phyloP scores from a whole-genome alignment of 306 rosid species.

The Vicia villosa region DNA sequence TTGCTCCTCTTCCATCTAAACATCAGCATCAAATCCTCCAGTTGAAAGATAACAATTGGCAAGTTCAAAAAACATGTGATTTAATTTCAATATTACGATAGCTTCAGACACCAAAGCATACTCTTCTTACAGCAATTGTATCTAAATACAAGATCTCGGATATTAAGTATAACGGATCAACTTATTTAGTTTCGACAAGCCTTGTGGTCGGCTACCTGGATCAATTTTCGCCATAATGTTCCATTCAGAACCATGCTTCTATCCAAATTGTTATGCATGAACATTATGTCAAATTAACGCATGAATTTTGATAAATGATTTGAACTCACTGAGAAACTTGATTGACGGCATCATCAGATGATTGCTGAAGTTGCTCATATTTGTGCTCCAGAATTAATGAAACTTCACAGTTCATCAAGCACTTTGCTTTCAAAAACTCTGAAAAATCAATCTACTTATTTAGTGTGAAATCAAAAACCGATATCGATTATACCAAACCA shows the following conservation, averaged over 20 bases:
- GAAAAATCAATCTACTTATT: not conserved
- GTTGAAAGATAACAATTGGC: not conserved
- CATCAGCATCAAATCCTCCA: constrained; percentile 25
- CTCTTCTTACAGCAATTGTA: constrained; percentile 14
- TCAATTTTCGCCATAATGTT: too few relatives aligned
- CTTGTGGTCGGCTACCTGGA: too few relatives aligned
- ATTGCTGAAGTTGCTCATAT: constrained; percentile 95
- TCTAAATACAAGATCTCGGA: constrained; percentile 24
- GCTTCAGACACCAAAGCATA: not conserved
- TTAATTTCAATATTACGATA: not conserved
- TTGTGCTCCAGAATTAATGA: constrained; percentile 93
- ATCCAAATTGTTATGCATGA: not conserved
- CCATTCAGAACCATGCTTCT: too few relatives aligned
- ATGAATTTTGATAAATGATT: not conserved
- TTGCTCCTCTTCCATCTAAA: constrained; percentile 24
- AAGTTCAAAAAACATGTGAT: constrained; percentile 11
- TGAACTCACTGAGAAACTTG: constrained; percentile 88
- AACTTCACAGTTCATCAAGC: constrained; percentile 96
- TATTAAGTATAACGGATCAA: constrained; percentile 19
- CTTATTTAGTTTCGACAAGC: too few relatives aligned
- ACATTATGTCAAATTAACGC: not conserved
- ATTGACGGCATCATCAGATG: constrained; percentile 84
- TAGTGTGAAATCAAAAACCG: constrained; percentile 17
- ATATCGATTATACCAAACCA: constrained; percentile 7
- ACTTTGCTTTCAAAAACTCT: constrained; percentile 97